Base-by-base conservation (phyloP, 2,329 filamentous ascomycete genomes). In the Cytospora piceae region DNA sequence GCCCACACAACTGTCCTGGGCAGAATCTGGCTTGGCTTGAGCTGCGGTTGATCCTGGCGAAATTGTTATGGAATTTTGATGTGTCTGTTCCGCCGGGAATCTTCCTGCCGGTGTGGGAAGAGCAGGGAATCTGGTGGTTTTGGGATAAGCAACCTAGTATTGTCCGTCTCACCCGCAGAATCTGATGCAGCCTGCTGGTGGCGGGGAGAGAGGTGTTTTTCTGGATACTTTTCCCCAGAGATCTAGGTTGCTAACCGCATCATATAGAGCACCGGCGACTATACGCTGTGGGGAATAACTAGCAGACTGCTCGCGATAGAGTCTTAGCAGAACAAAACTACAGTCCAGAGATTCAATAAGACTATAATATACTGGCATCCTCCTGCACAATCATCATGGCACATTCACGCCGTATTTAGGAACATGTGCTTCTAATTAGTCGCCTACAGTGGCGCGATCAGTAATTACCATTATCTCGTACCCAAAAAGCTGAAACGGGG, bases 71-170 rank as follows among this genome's bases (percentile, higher is more conserved):
- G 59, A 49, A 24, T 8, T 54, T 62, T 27, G 59, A 62, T 32
- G 37, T 62, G 27, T 42, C 34, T 49, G 52, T 62, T 32, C 37
- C 59, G 8, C 59, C 51, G 17, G 52, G 34, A 22, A 49, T 46
- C 8, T 34, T 46, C 52, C 51, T 62, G 34, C 59, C 59, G 22
- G 59, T 56, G 20, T 62, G 52, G 59, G 59, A 55, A 49, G 46
- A 55, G 24, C 59, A 62, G 51, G 59, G 59, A 8, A 62, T 55
- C 24, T 55, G 59, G 52, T 62, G 59, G 59, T 62, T 62, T 37
- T 62, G 59, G 59, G 59, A 62, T 11, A 62, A 62, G 52, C 34
- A 62, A 49, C 59, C 59, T 15, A 56, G 32, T 27, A 32, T 62
- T 15, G 27, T 62, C 31, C 58, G 58, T 53, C 58, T 61, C 31